Conservation (phyloP, 108 stramenopile genomes). For the Skeletonema potamos region DNA sequence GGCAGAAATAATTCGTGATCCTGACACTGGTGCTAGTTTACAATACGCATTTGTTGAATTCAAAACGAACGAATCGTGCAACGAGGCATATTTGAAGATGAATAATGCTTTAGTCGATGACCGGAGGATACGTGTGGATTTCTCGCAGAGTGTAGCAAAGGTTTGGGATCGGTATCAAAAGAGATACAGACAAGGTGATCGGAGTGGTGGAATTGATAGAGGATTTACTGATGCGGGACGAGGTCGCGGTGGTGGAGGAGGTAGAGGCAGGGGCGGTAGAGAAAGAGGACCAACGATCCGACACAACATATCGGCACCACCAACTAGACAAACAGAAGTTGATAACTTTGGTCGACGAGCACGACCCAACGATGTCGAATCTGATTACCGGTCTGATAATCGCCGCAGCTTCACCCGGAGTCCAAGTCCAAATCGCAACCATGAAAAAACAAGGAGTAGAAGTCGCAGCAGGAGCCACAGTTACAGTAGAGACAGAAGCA, state of each 20-base stretch:
- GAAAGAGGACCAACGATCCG: background rate
- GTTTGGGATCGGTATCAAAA: slow-evolving; percentile 85
- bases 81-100: slow-evolving; percentile 99
- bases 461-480: slow-evolving; percentile 14
- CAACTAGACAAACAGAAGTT: background rate
- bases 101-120: slow-evolving; percentile 99
- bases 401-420: background rate
- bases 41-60: slow-evolving; percentile 99
- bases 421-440: background rate
- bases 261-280: slow-evolving; percentile 20
- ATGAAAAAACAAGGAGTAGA: background rate
- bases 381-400: background rate
- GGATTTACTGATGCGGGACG: slow-evolving; percentile 31
- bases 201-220: slow-evolving; percentile 40
- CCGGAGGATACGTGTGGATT: slow-evolving; percentile 96
- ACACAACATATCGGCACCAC: background rate
- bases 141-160: slow-evolving; percentile 96
- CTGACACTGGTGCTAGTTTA: slow-evolving; percentile 90
- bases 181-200: slow-evolving; percentile 32
- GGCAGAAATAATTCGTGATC: slow-evolving; percentile 95
- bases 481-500: background rate
- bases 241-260: slow-evolving; percentile 14
- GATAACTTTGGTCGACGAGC: slow-evolving; percentile 9
- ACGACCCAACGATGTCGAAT: background rate
- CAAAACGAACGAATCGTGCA: slow-evolving; percentile 78